Percentiles rank a stretch among this genome's conserved stretches.
phyloP scores from a whole-genome alignment of 2,329 filamentous ascomycete genomes.

The Fragosphaeria purpurea region DNA sequence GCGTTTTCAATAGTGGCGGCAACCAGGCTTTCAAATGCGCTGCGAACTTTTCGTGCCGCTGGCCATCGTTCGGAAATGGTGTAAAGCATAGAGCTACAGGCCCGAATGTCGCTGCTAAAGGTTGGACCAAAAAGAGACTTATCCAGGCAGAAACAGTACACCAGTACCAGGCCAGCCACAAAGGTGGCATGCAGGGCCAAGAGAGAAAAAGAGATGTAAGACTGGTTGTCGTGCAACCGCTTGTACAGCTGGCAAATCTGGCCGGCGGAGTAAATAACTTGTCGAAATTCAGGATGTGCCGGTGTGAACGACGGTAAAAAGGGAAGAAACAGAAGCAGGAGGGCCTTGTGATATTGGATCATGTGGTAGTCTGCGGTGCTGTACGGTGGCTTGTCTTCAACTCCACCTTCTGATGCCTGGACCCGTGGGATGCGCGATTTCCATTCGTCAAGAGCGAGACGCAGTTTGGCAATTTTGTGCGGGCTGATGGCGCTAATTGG shows the following conservation, averaged over 20 bases:
- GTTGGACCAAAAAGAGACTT: neutral
- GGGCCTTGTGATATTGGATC: conserved; percentile 4
- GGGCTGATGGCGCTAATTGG: neutral
- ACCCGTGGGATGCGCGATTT: conserved; percentile 1
- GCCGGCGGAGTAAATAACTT: conserved; percentile 2
- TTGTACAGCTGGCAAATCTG: conserved; percentile 7
- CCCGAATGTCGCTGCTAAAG: conserved; percentile 4
- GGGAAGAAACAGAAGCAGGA: conserved; percentile 3
- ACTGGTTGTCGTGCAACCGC: conserved; percentile 5
- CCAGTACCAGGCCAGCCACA: conserved; percentile 3
- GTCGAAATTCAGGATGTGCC: conserved; percentile 1
- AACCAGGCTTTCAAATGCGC: conserved; percentile 3
- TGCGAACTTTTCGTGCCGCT: conserved; percentile 3
- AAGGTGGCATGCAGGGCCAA: conserved; percentile 3
- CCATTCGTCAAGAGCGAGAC: conserved; percentile 2
- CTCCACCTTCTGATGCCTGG: neutral
- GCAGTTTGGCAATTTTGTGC: conserved; percentile 1
- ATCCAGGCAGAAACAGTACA: conserved; percentile 4
- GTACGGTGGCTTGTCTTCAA: neutral
- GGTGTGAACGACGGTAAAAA: conserved; percentile 2
- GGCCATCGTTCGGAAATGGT: conserved; percentile 4
- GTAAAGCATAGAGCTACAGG: conserved; percentile 3
- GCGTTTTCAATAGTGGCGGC: conserved; percentile 1
- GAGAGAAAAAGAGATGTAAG: conserved; percentile 3
- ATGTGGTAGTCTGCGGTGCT: conserved; percentile 1